These are phyloP conservation scores for Rutstroemia sp. DNA, from an alignment of 2,329 filamentous ascomycete species.

Conservation along the genomic window DNA sequence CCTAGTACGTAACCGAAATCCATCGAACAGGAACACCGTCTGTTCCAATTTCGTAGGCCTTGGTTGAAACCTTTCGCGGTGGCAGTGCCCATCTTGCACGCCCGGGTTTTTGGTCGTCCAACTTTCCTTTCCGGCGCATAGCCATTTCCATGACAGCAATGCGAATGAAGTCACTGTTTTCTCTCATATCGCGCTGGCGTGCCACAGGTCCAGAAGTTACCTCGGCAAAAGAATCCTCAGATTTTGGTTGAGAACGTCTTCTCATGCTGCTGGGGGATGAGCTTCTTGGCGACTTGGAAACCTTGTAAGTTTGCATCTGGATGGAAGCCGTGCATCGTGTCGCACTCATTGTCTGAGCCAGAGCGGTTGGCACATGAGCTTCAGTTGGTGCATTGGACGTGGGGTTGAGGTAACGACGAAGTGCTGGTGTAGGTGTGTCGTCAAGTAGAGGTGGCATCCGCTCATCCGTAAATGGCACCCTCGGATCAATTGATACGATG, in stretches of 20 bases:
- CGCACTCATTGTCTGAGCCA: constrained; percentile 29
- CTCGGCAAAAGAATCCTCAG: constrained; percentile 28
- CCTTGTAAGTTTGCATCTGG: constrained; percentile 63
- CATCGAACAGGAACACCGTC: constrained; percentile 55
- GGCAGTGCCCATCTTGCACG: constrained; percentile 62
- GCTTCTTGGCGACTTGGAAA: constrained; percentile 25
- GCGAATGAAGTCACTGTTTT: constrained; percentile 64
- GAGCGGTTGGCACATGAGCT: constrained; percentile 29
- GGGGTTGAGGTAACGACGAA: constrained; percentile 62
- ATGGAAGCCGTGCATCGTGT: constrained; percentile 57
- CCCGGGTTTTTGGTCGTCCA: constrained; percentile 58
- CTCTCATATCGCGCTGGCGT: constrained; percentile 60
- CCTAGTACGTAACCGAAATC: constrained; percentile 34
- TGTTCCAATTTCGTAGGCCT: constrained; percentile 47
- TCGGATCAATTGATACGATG: constrained; percentile 59
- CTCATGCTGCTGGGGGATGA: constrained; percentile 33
- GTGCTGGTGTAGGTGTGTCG: constrained; percentile 57
- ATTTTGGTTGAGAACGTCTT: constrained; percentile 22
- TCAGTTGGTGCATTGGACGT: constrained; percentile 44
- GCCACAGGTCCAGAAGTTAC: constrained; percentile 36
- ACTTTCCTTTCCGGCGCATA: constrained; percentile 59
- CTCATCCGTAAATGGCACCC: constrained; percentile 61
- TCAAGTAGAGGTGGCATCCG: constrained; percentile 54
- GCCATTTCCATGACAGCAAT: constrained; percentile 67
- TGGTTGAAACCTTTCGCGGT: constrained; percentile 48